Percentiles rank a stretch among this genome's conserved stretches.
Evolutionary conservation across 768 basidiomycete genomes (phyloP).

Genomic region (Collybia mongolica): DNA sequence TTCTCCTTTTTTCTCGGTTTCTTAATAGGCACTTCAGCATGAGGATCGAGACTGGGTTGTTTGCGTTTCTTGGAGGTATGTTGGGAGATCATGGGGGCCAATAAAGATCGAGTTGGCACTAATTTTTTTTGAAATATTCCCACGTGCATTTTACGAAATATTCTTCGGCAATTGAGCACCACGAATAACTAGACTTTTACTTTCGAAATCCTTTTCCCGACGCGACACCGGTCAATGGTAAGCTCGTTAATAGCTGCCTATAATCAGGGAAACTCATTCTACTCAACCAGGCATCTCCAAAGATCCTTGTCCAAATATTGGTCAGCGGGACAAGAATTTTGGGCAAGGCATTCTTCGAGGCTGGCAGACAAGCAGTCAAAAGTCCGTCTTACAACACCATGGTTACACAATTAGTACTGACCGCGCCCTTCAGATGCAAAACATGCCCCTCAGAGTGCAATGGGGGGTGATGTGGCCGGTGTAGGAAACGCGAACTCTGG

Average conservation of each 20-base stretch:
- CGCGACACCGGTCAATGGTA: slow-evolving; percentile 13
- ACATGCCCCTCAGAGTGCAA: slow-evolving; percentile 66
- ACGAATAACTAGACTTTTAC: no score
- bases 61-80: slow-evolving; percentile 50
- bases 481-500: slow-evolving; percentile 71
- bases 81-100: slow-evolving; percentile 20
- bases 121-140: slow-evolving; percentile 8
- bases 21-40: slow-evolving; percentile 26
- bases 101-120: slow-evolving; percentile 1
- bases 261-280: not conserved
- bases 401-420: not conserved
- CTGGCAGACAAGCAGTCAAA: slow-evolving; percentile 88
- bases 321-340: slow-evolving; percentile 77
- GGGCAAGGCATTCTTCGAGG: slow-evolving; percentile 89
- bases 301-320: slow-evolving; percentile 75
- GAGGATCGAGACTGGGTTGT: slow-evolving; percentile 24
- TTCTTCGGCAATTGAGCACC: not conserved
- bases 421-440: slow-evolving; percentile 66
- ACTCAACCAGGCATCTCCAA: slow-evolving; percentile 70
- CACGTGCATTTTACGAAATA: slow-evolving; percentile 5
- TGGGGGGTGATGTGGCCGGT: slow-evolving; percentile 71
- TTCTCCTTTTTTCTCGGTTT: slow-evolving; percentile 35
- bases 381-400: slow-evolving; percentile 53
- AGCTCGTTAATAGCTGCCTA: not conserved
- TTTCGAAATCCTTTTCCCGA: not conserved